Conservation (phyloP, 2,329 filamentous ascomycete species). For the Aspergillus neoniger region DNA sequence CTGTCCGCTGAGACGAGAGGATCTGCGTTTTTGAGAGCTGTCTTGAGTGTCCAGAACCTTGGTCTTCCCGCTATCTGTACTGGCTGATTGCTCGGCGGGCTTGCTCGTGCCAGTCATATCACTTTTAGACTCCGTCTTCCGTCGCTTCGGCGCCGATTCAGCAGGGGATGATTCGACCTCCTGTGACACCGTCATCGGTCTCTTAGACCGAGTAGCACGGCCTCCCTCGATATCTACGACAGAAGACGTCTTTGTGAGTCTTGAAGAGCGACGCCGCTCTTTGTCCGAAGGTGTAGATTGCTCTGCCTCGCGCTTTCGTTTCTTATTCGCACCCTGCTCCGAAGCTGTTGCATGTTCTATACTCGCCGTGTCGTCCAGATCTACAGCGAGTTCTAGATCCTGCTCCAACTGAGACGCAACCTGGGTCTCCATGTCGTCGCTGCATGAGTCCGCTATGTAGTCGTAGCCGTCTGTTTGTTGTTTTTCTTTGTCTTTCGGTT, state of each 20-base stretch:
- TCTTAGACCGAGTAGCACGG: slow-evolving; percentile 19
- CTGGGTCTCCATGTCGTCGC: slow-evolving; percentile 47
- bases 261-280: slow-evolving; percentile 35
- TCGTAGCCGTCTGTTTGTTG: slow-evolving; percentile 13
- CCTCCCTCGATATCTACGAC: slow-evolving; percentile 13
- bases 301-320: slow-evolving; percentile 37
- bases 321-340: slow-evolving; percentile 28
- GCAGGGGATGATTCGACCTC: slow-evolving; percentile 19
- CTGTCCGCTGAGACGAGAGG: slow-evolving; percentile 30
- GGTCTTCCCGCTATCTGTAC: slow-evolving; percentile 3
- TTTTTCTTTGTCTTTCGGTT: background rate
- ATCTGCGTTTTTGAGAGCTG: slow-evolving; percentile 34
- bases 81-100: background rate
- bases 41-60: slow-evolving; percentile 17
- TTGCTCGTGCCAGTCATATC: background rate
- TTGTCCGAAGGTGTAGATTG: slow-evolving; percentile 18
- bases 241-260: slow-evolving; percentile 20
- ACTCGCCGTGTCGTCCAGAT: slow-evolving; percentile 24
- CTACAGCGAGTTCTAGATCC: slow-evolving; percentile 44
- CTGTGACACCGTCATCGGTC: slow-evolving; percentile 9
- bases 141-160: slow-evolving; percentile 27
- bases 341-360: slow-evolving; percentile 10
- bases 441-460: slow-evolving; percentile 36
- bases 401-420: slow-evolving; percentile 49
- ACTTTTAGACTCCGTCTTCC: slow-evolving; percentile 24